Base-by-base conservation (phyloP, 2,329 filamentous ascomycete species). In the Cladosporium cucumerinum region DNA sequence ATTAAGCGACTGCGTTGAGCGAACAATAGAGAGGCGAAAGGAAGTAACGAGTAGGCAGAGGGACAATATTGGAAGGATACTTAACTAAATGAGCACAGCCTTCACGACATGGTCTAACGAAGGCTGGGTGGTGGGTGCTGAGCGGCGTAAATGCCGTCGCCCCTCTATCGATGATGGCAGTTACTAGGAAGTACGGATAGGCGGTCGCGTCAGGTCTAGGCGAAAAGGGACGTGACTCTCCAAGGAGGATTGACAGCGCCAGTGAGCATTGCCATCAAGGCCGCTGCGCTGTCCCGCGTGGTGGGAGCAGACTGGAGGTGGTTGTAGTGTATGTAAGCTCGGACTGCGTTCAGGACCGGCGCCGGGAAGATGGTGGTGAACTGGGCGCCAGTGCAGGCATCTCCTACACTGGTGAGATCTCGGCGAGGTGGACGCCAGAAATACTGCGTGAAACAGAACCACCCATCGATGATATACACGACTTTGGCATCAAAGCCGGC, bases 111-210 rank as follows among this genome's bases (percentile, higher is more conserved):
- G 49, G 49, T 23, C 48, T 30, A 62, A 34, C 34, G 60, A 62
- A 62, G 60, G 60, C 60, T 62, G 60, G 59, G 60, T 55, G 28
- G 60, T 54, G 60, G 48, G 25, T 62, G 28, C 30, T 32, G 8
- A 34, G 60, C 43, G 58, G 60, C 49, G 49, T 55, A 54, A 23
- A 62, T 46, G 49, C 60, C 49, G 60, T 54, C 60, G 55, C 49
- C 14, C 18, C 25, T 26, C 48, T 54, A 51, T 36, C 49, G 60
- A 62, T 49, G 60, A 62, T 55, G 60, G 48, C 49, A 62, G 60
- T 62, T 55, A 62, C 60, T 55, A 26, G 60, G 60, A 62, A 62
- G 49, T 55, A 54, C 36, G 60, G 60, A 62, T 55, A 55, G 59
- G 34, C 59, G 46, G 59, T 61, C 59, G 30, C 43, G 49, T 62